Evolutionary conservation across 2,329 filamentous ascomycete species (phyloP).

Genomic region (Alternaria infectoria): DNA sequence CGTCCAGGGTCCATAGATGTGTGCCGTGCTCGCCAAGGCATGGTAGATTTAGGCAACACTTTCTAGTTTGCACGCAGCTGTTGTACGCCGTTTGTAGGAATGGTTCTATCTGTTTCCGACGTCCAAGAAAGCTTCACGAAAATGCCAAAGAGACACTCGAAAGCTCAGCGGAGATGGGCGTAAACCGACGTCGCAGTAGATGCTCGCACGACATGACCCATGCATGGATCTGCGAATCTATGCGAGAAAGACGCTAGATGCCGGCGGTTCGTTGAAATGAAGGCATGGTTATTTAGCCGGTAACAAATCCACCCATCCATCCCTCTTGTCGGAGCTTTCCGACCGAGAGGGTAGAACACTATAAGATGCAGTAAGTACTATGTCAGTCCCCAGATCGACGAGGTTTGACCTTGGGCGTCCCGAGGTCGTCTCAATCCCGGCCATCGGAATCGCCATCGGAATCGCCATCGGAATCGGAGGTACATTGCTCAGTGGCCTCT

Average conservation of each 20-base stretch:
- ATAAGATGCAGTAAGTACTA: constrained; percentile 11
- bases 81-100: not conserved
- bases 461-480: not conserved
- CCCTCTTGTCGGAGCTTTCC: constrained; percentile 21
- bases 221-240: not conserved
- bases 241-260: not conserved
- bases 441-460: not conserved
- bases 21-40: not conserved
- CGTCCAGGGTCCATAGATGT: not conserved
- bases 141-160: not conserved
- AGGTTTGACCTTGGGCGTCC: constrained; percentile 22
- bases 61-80: not conserved
- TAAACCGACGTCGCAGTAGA: not conserved
- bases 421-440: not conserved
- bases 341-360: constrained; percentile 13
- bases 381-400: not conserved
- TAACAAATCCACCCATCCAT: constrained; percentile 7
- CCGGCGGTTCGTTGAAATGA: not conserved
- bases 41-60: not conserved
- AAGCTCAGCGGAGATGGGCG: not conserved
- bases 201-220: not conserved
- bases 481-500: not conserved
- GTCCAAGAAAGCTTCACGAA: not conserved
- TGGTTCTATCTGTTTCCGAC: not conserved
- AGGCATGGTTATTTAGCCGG: constrained; percentile 32